Percentiles rank a stretch among this genome's conserved stretches.
phyloP scores from a whole-genome alignment of 495 filamentous ascomycete species.

The Neurospora sp. region DNA sequence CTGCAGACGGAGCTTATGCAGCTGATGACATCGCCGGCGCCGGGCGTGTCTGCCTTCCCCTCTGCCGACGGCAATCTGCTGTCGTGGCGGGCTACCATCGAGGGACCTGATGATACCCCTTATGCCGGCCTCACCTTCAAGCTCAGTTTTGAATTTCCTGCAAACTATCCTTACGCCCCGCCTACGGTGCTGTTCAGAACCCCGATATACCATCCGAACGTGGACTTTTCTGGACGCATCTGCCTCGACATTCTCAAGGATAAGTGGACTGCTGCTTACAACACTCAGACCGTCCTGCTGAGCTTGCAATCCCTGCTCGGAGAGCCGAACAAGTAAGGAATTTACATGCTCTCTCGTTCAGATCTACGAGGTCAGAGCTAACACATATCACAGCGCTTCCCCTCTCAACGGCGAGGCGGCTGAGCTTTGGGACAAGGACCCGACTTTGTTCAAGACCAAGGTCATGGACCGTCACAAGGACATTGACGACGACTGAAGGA shows the following conservation, averaged over 20 bases:
- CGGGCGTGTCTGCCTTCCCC: constrained; percentile 92
- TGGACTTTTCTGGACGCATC: constrained; percentile 86
- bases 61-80: constrained; percentile 82
- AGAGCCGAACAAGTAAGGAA: constrained; percentile 88
- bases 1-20: constrained; percentile 96
- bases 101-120: constrained; percentile 81
- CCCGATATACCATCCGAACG: constrained; percentile 88
- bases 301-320: constrained; percentile 92
- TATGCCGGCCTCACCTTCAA: constrained; percentile 87
- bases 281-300: constrained; percentile 82
- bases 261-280: constrained; percentile 93
- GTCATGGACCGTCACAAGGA: constrained; percentile 47
- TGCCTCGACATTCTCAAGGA: constrained; percentile 97
- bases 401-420: constrained; percentile 95
- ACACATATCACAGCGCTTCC: constrained; percentile 53
- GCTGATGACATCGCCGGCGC: constrained; percentile 88
- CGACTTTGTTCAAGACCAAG: constrained; percentile 74
- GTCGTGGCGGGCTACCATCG: constrained; percentile 87
- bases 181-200: constrained; percentile 90
- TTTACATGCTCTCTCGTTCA: neutral
- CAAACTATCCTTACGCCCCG: constrained; percentile 88
- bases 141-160: constrained; percentile 83
- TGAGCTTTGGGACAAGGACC: constrained; percentile 88
- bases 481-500: constrained; percentile 43
- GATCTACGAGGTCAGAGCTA: neutral